A percentile compares a stretch with the other conserved stretches of the same genome.
phyloP scores from a whole-genome alignment of 2,329 filamentous ascomycete genomes.

The Neurospora crassa region DNA sequence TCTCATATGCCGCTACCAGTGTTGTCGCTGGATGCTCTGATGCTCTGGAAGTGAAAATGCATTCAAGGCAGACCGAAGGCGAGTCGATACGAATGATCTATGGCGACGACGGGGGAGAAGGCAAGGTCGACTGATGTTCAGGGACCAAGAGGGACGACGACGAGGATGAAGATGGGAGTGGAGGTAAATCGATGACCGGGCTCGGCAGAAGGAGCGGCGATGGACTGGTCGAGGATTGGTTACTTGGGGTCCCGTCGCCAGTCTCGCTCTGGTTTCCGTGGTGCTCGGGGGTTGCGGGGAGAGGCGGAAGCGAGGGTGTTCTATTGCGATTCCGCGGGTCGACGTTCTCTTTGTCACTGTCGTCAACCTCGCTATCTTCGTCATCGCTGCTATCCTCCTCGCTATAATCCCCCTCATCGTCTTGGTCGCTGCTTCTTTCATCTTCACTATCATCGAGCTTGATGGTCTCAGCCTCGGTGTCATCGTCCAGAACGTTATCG shows the following conservation, averaged over 20 bases:
- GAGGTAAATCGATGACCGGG: neutral
- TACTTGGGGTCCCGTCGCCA: neutral
- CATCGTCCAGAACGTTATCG: neutral
- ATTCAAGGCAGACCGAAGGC: too few relatives aligned
- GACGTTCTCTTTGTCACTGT: neutral
- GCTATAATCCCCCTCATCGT: neutral
- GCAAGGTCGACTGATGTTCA: neutral
- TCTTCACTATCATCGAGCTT: neutral
- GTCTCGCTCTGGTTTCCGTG: neutral
- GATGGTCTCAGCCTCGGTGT: neutral
- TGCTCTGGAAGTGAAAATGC: neutral
- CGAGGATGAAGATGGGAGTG: neutral
- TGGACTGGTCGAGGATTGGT: neutral
- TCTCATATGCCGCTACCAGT: too few relatives aligned
- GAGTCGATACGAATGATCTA: neutral
- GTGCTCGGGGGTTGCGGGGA: neutral
- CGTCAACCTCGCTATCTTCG: neutral
- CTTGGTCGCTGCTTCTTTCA: neutral
- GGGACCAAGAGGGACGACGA: neutral
- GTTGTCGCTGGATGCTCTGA: too few relatives aligned
- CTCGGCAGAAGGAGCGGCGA: neutral
- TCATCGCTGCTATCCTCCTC: neutral
- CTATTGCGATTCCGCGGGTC: accelerated
- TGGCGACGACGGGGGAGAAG: neutral
- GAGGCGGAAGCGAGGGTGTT: neutral